Percentiles rank a stretch among this genome's conserved stretches.
Evolutionary conservation across 192 early-diverging fungal species (phyloP).

Genomic region (Kickxella alabastrina): DNA sequence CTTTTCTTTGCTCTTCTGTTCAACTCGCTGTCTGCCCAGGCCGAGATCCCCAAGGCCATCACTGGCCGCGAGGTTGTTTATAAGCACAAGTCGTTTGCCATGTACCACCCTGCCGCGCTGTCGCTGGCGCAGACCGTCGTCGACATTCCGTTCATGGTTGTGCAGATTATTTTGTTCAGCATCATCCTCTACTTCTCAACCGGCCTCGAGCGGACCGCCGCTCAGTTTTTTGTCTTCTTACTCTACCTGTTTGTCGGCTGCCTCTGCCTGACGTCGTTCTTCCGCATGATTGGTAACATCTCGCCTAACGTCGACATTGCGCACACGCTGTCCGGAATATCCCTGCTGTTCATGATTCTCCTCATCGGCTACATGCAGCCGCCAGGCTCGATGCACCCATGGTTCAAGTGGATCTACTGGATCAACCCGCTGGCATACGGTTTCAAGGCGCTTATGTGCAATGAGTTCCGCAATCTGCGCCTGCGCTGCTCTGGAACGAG

Average conservation of each 20-base stretch:
- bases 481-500: conserved; percentile 24
- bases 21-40: conserved; percentile 65
- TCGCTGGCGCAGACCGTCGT: conserved; percentile 59
- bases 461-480: conserved; percentile 62
- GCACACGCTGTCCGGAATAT: conserved; percentile 43
- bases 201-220: conserved; percentile 55
- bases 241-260: conserved; percentile 58
- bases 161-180: conserved; percentile 57
- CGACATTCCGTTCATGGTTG: conserved; percentile 55
- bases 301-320: conserved; percentile 44
- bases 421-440: conserved; percentile 70
- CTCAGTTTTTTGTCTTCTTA: conserved; percentile 64
- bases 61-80: conserved; percentile 67
- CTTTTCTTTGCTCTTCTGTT: conserved; percentile 72
- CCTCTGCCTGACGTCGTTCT: conserved; percentile 59
- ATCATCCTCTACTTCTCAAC: conserved; percentile 64
- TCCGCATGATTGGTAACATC: conserved; percentile 52
- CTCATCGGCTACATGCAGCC: conserved; percentile 58
- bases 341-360: conserved; percentile 43
- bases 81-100: conserved; percentile 73
- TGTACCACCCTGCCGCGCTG: conserved; percentile 66
- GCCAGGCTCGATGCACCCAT: conserved; percentile 57
- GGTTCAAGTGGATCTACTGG: conserved; percentile 65
- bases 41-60: conserved; percentile 66
- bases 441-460: conserved; percentile 61